Conservation (phyloP, 352 stramenopile species). For the Phytophthora pluvialis region DNA sequence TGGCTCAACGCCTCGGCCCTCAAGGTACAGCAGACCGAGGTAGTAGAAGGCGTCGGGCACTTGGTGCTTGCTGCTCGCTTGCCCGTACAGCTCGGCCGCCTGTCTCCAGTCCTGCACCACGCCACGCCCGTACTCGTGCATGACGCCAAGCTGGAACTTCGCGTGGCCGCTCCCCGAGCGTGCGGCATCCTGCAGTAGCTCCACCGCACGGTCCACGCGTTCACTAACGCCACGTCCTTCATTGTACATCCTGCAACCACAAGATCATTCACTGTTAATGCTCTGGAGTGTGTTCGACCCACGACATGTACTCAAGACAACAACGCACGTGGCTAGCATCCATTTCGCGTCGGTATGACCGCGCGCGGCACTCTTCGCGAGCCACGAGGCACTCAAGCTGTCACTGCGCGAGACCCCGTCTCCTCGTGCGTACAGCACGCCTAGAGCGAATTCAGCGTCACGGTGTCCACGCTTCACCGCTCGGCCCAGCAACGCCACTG, state of each 20-base stretch:
- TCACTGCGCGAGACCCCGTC: constrained; percentile 40
- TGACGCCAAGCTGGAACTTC: constrained; percentile 50
- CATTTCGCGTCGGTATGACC: constrained; percentile 56
- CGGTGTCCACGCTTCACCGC: constrained; percentile 37
- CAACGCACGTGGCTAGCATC: constrained; percentile 56
- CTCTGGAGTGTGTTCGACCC: too few species aligned
- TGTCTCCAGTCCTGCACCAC: constrained; percentile 39
- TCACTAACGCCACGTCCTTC: constrained; percentile 48
- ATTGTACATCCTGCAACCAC: constrained; percentile 41
- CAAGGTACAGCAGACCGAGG: constrained; percentile 51
- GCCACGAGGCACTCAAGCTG: constrained; percentile 43
- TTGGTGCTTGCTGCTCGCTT: constrained; percentile 19
- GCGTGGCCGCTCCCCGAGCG: constrained; percentile 30
- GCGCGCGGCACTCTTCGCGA: constrained; percentile 41
- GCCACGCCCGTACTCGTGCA: constrained; percentile 66
- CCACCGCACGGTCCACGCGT: constrained; percentile 37
- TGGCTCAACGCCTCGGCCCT: constrained; percentile 51
- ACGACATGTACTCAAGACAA: too few species aligned
- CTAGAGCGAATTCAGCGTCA: constrained; percentile 58
- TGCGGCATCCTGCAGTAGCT: constrained; percentile 42
- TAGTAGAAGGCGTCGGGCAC: constrained; percentile 65
- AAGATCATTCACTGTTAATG: neutral
- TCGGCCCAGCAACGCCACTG: constrained; percentile 38
- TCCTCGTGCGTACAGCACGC: constrained; percentile 45
- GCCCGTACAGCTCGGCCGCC: constrained; percentile 46